phyloP scores from a whole-genome alignment of 768 basidiomycete species.

The Hygrophorus russula region DNA sequence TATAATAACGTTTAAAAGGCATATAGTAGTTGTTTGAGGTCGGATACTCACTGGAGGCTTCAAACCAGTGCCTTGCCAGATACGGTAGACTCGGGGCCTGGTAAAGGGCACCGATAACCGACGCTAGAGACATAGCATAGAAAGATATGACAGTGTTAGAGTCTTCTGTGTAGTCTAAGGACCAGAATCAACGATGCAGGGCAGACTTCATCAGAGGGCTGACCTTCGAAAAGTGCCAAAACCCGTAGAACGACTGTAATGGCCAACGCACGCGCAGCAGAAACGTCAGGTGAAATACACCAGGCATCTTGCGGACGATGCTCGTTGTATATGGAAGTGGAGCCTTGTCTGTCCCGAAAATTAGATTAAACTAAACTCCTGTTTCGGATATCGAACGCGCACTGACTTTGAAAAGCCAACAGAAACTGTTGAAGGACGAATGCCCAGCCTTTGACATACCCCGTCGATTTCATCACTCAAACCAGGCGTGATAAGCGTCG shows the following conservation, averaged over 20 bases:
- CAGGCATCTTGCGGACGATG: conserved; percentile 37
- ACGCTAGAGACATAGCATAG: conserved; percentile 63
- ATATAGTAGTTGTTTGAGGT: not conserved
- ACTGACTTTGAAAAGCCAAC: conserved; percentile 43
- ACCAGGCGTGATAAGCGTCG: conserved; percentile 56
- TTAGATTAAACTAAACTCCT: not conserved
- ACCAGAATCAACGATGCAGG: conserved; percentile 2
- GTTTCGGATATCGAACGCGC: not conserved
- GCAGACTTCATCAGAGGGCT: not conserved
- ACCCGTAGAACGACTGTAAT: conserved; percentile 59
- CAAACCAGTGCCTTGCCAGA: conserved; percentile 69
- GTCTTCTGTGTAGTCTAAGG: conserved; percentile 51
- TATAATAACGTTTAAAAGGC: conserved; percentile 16
- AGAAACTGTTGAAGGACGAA: conserved; percentile 24
- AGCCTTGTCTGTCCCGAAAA: conserved; percentile 20
- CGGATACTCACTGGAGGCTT: conserved; percentile 46
- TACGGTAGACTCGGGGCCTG: conserved; percentile 60
- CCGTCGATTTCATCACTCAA: conserved; percentile 61
- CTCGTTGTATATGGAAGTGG: conserved; percentile 30
- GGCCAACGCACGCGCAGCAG: conserved; percentile 59
- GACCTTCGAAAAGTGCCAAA: conserved; percentile 66
- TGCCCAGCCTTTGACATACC: conserved; percentile 51
- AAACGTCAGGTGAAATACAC: conserved; percentile 61
- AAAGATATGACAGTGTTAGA: conserved; percentile 71
- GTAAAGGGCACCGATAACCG: conserved; percentile 48